phyloP scores from a whole-genome alignment of 768 basidiomycete species.

The Mycena floridula region DNA sequence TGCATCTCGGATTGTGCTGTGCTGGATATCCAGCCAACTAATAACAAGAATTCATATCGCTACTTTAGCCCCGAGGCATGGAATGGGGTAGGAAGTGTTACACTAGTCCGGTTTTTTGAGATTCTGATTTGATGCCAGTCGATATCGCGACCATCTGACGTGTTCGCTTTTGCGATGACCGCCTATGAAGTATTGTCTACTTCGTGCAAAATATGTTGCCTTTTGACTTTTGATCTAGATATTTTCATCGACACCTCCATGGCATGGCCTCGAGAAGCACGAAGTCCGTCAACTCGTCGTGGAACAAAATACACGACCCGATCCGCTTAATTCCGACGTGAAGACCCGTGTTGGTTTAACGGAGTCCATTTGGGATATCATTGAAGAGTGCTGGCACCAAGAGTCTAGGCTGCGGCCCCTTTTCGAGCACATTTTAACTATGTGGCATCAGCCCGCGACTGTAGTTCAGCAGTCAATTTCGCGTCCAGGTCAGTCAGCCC shows the following conservation, averaged over 20 bases:
- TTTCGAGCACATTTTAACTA: conserved; percentile 16
- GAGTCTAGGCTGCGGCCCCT: conserved; percentile 18
- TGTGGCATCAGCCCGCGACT: no score
- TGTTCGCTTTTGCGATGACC: conserved; percentile 21
- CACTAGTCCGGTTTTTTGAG: not conserved
- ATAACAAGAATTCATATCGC: conserved; percentile 13
- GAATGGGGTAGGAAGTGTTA: conserved; percentile 18
- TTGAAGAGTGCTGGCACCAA: conserved; percentile 20
- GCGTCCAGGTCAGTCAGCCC: no score
- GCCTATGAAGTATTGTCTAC: conserved; percentile 15
- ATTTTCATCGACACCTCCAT: conserved; percentile 16
- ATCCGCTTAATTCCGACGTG: conserved; percentile 16
- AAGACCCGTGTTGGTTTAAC: conserved; percentile 9
- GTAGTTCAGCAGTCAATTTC: no score
- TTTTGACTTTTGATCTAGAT: conserved; percentile 9
- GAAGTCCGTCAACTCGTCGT: conserved; percentile 20
- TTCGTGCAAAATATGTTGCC: not conserved
- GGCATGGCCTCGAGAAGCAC: conserved; percentile 18
- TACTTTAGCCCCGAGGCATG: conserved; percentile 23
- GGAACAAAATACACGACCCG: conserved; percentile 17
- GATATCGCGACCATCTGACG: conserved; percentile 18
- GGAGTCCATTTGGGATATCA: conserved; percentile 16
- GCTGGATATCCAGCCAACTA: conserved; percentile 14
- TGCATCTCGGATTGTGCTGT: conserved; percentile 18
- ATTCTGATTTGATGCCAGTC: conserved; percentile 9